Base-by-base conservation (phyloP, 306 rosid species). In the Calophaca sinica region DNA sequence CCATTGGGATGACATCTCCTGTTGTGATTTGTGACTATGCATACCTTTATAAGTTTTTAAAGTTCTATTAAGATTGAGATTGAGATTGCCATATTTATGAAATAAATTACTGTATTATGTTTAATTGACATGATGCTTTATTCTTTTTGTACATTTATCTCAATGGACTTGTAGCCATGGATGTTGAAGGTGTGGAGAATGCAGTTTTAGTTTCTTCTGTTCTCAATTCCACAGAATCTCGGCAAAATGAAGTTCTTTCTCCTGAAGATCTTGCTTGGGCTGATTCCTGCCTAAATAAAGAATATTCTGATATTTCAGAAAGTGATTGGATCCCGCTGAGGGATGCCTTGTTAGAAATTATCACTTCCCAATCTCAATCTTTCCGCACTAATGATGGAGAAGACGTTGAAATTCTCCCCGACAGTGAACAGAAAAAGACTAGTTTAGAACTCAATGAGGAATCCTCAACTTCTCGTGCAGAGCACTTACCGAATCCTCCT, bases 201-300 rank as follows among this genome's bases (percentile, higher is more conserved):
- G 59, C 33, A 57, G 64, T 77, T 73, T 77, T 79, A 61, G 61
- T 38, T 80, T 68, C 74, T 44, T 78, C 75, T 10, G 38, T 54
- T 71, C 31, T 58, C 31, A 50, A 73, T 41, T 73, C 85, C 57
- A 3, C 65, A 7, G 7, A 9, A 46, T 63, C 72, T 35, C 52
- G 3, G 39, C 83, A 77, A 54, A 74, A 28, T 33, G 76, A 45
- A 20, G 71, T 35, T 73, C 69, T 81, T 58, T 88, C 96, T 57
- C 82, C 73, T 0, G 97, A 92, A 81, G 97, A 92, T 76, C 80
- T 77, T 70, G 91, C 86, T 45, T 90, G 96, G 97, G 81, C 59
- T 51, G 91, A 92, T 80, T 92, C 97, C 61, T 90, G 90, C 76
- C 83, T 92, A 44, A 33, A 67, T 64, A 58, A 75, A 9, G 70